Conservation (phyloP, 345 rosid species). For the Cochlearia excelsa region DNA sequence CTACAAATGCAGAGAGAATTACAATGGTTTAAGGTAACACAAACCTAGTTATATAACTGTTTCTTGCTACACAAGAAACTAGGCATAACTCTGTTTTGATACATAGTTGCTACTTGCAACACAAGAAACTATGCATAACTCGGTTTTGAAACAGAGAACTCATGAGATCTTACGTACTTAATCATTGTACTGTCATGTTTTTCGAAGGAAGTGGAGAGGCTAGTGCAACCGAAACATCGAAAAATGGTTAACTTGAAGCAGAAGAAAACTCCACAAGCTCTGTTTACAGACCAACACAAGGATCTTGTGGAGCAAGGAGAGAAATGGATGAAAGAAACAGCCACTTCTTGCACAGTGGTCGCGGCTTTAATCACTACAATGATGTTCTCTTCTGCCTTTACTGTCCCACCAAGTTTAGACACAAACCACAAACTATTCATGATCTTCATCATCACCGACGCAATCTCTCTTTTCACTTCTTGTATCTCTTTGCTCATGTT, state of each 20-base stretch:
- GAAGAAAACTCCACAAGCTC: slow-evolving; percentile 44
- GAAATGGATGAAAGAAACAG: slow-evolving; percentile 55
- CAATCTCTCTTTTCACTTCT: slow-evolving; percentile 48
- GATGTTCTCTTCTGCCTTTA: slow-evolving; percentile 57
- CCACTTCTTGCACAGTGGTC: slow-evolving; percentile 51
- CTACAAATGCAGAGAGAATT: slow-evolving; percentile 80
- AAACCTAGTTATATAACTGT: not conserved
- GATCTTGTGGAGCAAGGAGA: slow-evolving; percentile 44
- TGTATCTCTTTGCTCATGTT: slow-evolving; percentile 51
- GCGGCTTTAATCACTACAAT: slow-evolving; percentile 58
- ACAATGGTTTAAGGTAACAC: slow-evolving; percentile 70
- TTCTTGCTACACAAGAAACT: slow-evolving; percentile 25
- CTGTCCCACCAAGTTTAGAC: slow-evolving; percentile 46
- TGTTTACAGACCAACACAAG: slow-evolving; percentile 56
- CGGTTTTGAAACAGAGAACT: not conserved
- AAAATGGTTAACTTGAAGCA: slow-evolving; percentile 47
- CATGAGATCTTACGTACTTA: too few relatives aligned
- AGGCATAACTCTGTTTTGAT: not conserved
- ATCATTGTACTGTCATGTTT: not conserved
- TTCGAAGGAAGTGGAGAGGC: slow-evolving; percentile 61
- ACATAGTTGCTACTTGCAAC: slow-evolving; percentile 14
- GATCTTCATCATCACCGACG: slow-evolving; percentile 48
- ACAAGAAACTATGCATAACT: slow-evolving; percentile 11
- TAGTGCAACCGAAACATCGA: slow-evolving; percentile 61
- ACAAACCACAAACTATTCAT: slow-evolving; percentile 21